Percentiles rank a stretch among this genome's conserved stretches.
Evolutionary conservation across 192 early-diverging fungal genomes (phyloP).

Genomic region (Coemansia nantahalensis): DNA sequence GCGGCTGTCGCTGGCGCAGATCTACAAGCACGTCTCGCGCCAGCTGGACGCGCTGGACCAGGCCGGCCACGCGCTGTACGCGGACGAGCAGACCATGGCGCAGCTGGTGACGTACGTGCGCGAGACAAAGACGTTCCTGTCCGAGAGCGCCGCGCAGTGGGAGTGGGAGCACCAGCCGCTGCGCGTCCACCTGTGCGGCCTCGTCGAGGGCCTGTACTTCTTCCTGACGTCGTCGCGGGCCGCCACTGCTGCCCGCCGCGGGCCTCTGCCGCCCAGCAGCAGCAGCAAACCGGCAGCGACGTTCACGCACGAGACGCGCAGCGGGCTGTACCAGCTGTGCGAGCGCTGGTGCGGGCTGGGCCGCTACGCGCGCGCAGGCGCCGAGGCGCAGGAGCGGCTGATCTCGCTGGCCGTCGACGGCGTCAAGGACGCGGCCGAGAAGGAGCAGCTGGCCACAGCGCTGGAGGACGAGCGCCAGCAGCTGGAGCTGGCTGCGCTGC

Average conservation of each 20-base stretch:
- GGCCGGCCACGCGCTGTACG: constrained; percentile 47
- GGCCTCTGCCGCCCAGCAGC: too few species aligned
- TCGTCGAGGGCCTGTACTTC: constrained; percentile 84
- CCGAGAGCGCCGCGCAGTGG: constrained; percentile 67
- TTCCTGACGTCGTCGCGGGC: constrained; percentile 59
- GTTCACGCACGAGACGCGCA: constrained; percentile 78
- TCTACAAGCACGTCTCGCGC: constrained; percentile 42
- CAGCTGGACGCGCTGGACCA: constrained; percentile 55
- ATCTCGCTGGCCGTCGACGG: constrained; percentile 66
- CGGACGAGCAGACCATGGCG: constrained; percentile 57
- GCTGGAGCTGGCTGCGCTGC: constrained; percentile 75
- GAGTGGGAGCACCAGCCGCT: constrained; percentile 90
- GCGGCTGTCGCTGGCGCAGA: constrained; percentile 45
- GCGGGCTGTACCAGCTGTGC: constrained; percentile 76
- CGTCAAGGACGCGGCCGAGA: constrained; percentile 70
- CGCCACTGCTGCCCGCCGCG: too few species aligned
- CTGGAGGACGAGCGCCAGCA: constrained; percentile 78
- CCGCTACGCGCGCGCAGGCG: constrained; percentile 48
- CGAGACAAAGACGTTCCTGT: constrained; percentile 74
- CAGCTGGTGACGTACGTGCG: constrained; percentile 73
- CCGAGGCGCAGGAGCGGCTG: constrained; percentile 68
- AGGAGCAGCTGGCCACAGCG: constrained; percentile 54
- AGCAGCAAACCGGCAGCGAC: constrained; percentile 7
- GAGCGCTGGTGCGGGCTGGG: constrained; percentile 95
- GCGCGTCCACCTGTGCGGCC: constrained; percentile 84